These are phyloP conservation scores for Fraxinus excelsior DNA, from an alignment of 257 asterid genomes.

Conservation along the genomic window DNA sequence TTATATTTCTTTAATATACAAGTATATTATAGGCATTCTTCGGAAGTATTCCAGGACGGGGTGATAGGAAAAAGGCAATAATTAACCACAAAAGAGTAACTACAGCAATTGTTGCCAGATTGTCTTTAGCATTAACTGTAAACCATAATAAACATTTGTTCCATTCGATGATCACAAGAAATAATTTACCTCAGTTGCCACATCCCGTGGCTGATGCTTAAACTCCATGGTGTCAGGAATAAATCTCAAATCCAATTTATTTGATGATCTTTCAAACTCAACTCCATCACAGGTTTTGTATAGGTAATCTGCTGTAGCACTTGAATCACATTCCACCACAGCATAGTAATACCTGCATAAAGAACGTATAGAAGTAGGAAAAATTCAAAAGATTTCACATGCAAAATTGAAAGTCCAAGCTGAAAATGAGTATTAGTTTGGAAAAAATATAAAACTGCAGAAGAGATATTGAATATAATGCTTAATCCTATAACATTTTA, in stretches of 20 bases:
- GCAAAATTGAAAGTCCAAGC: not conserved
- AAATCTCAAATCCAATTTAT: slow-evolving; percentile 89
- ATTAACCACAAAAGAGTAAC: not conserved
- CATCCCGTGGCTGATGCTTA: slow-evolving; percentile 86
- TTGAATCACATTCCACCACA: slow-evolving; percentile 87
- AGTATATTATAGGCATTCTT: not conserved
- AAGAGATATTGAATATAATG: not conserved
- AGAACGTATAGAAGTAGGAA: slow-evolving; percentile 18
- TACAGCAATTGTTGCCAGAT: not conserved
- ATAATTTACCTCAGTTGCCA: slow-evolving; percentile 70
- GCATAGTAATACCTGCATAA: slow-evolving; percentile 79
- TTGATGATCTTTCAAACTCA: slow-evolving; percentile 92
- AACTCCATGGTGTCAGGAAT: slow-evolving; percentile 89
- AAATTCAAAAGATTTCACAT: not conserved
- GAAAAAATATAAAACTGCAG: not conserved
- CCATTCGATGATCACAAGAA: not conserved
- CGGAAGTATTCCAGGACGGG: not conserved
- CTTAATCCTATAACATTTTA: not conserved
- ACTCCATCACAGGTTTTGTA: slow-evolving; percentile 83
- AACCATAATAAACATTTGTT: not conserved
- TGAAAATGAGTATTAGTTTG: not conserved
- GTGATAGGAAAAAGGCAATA: not conserved
- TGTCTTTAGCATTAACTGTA: not conserved
- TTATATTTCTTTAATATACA: not conserved
- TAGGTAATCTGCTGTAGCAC: slow-evolving; percentile 87